Evolutionary conservation across 352 stramenopile genomes (phyloP).

Genomic region (Nothophytophthora sp.): DNA sequence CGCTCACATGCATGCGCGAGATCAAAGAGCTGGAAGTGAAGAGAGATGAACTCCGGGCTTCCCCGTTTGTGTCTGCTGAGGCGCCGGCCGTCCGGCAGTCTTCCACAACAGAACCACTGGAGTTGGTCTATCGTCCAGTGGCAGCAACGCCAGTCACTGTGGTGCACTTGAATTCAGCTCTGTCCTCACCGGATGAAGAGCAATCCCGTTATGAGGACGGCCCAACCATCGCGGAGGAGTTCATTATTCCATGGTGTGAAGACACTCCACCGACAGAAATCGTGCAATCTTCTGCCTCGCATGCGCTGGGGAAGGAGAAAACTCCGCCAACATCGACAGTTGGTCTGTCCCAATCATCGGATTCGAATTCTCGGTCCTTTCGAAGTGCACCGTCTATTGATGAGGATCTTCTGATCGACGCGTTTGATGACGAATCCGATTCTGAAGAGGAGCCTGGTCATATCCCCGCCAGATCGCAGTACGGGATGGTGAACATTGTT

Average conservation of each 20-base stretch:
- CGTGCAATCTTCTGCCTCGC: not conserved
- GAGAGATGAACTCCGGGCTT: constrained; percentile 15
- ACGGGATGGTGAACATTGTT: constrained; percentile 8
- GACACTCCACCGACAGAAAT: not conserved
- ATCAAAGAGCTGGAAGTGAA: constrained; percentile 59
- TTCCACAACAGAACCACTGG: not conserved
- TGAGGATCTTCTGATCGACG: constrained; percentile 69
- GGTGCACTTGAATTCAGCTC: constrained; percentile 14
- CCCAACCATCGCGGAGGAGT: constrained; percentile 45
- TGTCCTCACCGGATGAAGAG: constrained; percentile 1
- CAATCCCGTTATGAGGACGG: constrained; percentile 20
- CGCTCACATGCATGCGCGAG: constrained; percentile 55
- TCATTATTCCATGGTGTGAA: constrained; percentile 31
- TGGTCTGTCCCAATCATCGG: not conserved
- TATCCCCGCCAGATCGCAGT: constrained; percentile 14
- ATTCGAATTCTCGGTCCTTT: constrained; percentile 16
- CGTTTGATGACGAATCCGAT: constrained; percentile 58
- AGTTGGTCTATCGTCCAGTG: not conserved
- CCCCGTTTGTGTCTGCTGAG: not conserved
- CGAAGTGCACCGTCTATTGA: constrained; percentile 40
- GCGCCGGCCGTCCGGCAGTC: not conserved
- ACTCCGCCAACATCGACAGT: not conserved
- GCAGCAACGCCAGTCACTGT: constrained; percentile 5
- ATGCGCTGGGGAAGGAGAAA: not conserved
- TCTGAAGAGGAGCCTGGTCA: constrained; percentile 28